Evolutionary conservation across 2,329 filamentous ascomycete species (phyloP), one percentile per base, ranked within the genome.

Genomic region (Ophiocordyceps sinensis): DNA sequence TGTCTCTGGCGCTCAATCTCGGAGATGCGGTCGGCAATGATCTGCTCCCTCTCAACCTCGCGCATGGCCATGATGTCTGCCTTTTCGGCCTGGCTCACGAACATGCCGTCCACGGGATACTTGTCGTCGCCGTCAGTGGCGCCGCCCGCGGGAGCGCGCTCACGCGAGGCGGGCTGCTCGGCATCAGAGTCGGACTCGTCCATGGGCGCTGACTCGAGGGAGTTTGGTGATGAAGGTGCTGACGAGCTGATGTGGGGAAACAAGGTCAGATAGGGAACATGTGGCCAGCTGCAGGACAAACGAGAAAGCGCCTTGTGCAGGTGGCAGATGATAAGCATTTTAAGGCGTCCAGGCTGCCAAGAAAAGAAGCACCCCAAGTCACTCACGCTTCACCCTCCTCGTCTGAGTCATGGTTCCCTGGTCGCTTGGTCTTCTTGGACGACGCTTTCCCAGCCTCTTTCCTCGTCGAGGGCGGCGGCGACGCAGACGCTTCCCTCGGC

Each of bases 31-130:
- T 94, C 85, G 17, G 87, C 89, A 7, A 98, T 74, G 36, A 94
- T 80, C 56, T 86, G 78, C 61, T 98, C 91, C 47, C 89, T 82
- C 56, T 94, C 80, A 40, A 96, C 80, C 64, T 96, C 88, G 28
- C 87, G 81, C 73, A 95, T 78, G 43, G 71, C 75, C 73, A 91
- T 79, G 46, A 98, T 91, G 40, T 82, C 70, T 8, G 72, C 72
- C 60, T 85, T 88, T 55, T 91, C 85, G 32, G 76, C 71, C 36
- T 77, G 70, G 49, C 77, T 83, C 51, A 76, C 73, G 59, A 85
- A 91, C 53, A 91, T 79, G 51, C 89, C 88, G 49, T 98, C 91
- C 47, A 94, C 74, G 0, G 89, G 87, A 56, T 93, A 91, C 42
- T 82, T 67, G 54, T 80, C 73, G 41, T 75, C 71, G 43, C 79